These are phyloP conservation scores for Mortierella sp. DNA, from an alignment of 371 early-diverging fungal species.

Conservation along the genomic window DNA sequence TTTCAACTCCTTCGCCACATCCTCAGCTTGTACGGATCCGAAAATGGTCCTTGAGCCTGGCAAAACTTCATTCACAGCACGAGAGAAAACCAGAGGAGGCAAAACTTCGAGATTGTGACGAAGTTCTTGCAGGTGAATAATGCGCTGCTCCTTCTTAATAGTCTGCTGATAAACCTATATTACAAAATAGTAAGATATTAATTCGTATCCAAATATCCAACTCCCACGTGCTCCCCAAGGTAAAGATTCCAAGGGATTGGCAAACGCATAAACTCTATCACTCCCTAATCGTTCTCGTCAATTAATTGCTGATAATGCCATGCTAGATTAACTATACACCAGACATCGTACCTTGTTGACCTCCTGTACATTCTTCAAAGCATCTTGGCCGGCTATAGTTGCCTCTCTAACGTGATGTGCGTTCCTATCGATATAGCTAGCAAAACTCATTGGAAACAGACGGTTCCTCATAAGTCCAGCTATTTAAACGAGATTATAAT, in stretches of 20 bases:
- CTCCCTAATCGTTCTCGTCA: no score
- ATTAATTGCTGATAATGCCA: background rate
- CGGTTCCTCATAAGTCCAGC: conserved; percentile 56
- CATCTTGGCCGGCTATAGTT: conserved; percentile 29
- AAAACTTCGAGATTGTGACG: conserved; percentile 36
- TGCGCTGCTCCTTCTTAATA: conserved; percentile 51
- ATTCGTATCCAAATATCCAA: background rate
- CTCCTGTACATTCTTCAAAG: conserved; percentile 30
- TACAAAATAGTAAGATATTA: background rate
- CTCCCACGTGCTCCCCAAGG: no score
- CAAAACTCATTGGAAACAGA: conserved; percentile 50
- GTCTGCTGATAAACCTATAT: conserved; percentile 37
- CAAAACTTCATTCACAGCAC: conserved; percentile 54
- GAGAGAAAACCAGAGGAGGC: conserved; percentile 47
- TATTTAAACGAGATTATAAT: conserved; percentile 7
- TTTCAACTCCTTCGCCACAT: conserved; percentile 55
- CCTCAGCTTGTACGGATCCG: conserved; percentile 56
- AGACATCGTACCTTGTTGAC: conserved; percentile 27
- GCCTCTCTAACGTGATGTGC: conserved; percentile 25
- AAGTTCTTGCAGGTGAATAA: conserved; percentile 44
- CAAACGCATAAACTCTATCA: background rate
- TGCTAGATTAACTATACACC: background rate
- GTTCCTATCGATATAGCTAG: conserved; percentile 48
- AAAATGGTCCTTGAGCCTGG: conserved; percentile 56
- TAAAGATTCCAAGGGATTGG: no score